These are phyloP conservation scores for Penicillium sp. DNA, from an alignment of 2,329 filamentous ascomycete genomes.

Conservation along the genomic window DNA sequence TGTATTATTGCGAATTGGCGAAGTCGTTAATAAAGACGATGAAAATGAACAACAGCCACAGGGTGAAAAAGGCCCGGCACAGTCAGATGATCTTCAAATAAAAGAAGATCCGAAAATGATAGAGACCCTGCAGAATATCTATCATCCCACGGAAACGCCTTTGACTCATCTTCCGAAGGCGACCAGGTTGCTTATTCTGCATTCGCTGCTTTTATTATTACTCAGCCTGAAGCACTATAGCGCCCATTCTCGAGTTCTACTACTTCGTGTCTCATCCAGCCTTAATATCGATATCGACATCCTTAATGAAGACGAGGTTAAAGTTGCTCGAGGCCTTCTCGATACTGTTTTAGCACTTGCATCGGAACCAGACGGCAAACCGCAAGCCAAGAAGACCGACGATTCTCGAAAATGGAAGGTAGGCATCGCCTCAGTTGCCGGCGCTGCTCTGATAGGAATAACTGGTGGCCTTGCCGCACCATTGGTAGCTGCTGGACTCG, in stretches of 20 bases:
- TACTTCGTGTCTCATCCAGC: slow-evolving; percentile 72
- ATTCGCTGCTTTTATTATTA: slow-evolving; percentile 72
- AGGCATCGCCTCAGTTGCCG: slow-evolving; percentile 83
- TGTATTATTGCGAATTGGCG: slow-evolving; percentile 71
- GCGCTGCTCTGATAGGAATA: slow-evolving; percentile 81
- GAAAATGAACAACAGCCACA: slow-evolving; percentile 44
- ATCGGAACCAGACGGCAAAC: slow-evolving; percentile 75
- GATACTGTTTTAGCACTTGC: slow-evolving; percentile 77
- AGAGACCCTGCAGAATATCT: slow-evolving; percentile 46
- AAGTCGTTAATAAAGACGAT: slow-evolving; percentile 64
- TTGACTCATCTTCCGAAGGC: slow-evolving; percentile 49
- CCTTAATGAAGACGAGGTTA: slow-evolving; percentile 72
- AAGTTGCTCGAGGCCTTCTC: slow-evolving; percentile 74
- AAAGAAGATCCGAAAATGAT: slow-evolving; percentile 30
- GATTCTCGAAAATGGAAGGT: slow-evolving; percentile 76
- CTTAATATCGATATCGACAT: slow-evolving; percentile 68
- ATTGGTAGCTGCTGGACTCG: slow-evolving; percentile 77
- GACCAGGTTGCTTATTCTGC: slow-evolving; percentile 68
- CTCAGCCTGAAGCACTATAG: slow-evolving; percentile 79
- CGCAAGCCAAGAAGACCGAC: slow-evolving; percentile 69
- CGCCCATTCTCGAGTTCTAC: slow-evolving; percentile 71
- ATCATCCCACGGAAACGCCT: slow-evolving; percentile 63
- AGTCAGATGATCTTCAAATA: slow-evolving; percentile 27
- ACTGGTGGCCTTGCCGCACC: slow-evolving; percentile 80
- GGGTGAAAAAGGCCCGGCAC: slow-evolving; percentile 23